Conservation (phyloP, 257 asterid genomes). For the Orobanche coerulescens region DNA sequence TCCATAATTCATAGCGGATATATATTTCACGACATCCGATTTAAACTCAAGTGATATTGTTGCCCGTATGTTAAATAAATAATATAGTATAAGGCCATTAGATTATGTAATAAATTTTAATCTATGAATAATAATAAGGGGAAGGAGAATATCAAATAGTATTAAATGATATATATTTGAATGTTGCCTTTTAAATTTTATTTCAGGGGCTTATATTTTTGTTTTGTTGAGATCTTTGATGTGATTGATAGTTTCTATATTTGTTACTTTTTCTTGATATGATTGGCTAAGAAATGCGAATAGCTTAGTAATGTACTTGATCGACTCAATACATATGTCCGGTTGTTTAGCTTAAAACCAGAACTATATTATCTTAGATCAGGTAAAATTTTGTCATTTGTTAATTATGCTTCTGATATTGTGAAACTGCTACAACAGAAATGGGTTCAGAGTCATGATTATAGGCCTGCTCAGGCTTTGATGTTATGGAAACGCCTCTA, state of each 20-base stretch:
- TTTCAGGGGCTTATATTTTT: neutral
- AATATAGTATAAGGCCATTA: too few relatives aligned
- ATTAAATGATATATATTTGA: too few relatives aligned
- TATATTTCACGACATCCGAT: too few relatives aligned
- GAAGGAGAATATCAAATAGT: too few relatives aligned
- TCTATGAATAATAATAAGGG: too few relatives aligned
- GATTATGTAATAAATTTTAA: too few relatives aligned
- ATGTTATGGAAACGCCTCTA: conserved; percentile 94
- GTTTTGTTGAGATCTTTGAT: neutral
- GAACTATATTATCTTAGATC: neutral
- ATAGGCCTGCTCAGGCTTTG: conserved; percentile 83
- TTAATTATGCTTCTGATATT: conserved; percentile 15
- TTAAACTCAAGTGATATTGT: too few relatives aligned
- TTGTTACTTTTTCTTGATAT: neutral
- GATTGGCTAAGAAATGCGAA: neutral
- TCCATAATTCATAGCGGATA: too few relatives aligned
- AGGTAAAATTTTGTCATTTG: neutral
- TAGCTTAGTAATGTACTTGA: neutral
- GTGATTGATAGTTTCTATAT: neutral
- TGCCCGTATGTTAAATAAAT: too few relatives aligned
- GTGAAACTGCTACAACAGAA: conserved; percentile 40
- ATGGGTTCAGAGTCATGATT: conserved; percentile 85
- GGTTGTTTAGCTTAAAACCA: conserved; percentile 6
- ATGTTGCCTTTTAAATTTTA: neutral
- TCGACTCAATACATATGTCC: neutral